Percentiles rank a stretch among this genome's conserved stretches.
Conservation (phyloP, 1,284 basidiomycete genomes). For the Irpex rosettiformis region DNA sequence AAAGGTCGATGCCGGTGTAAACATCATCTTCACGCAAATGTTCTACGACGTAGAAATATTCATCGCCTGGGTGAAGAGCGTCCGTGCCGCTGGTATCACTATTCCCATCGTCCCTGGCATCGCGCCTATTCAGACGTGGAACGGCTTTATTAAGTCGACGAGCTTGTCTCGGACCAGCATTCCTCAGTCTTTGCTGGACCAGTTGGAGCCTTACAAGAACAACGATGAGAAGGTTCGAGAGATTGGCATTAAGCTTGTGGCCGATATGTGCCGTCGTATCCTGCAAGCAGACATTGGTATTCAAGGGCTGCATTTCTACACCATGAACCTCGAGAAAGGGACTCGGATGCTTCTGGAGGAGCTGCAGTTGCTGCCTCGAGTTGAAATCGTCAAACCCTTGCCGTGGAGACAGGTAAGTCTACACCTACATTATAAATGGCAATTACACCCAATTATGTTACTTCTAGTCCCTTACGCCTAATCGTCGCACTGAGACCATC, state of each 20-base stretch:
- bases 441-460: conserved; percentile 16
- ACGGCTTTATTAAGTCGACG: conserved; percentile 92
- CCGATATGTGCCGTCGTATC: conserved; percentile 84
- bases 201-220: conserved; percentile 87
- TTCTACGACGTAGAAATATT: conserved; percentile 91
- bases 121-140: conserved; percentile 98
- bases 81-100: conserved; percentile 84
- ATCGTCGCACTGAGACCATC: conserved; percentile 83
- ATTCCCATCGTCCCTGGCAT: conserved; percentile 95
- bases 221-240: conserved; percentile 89
- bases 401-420: conserved; percentile 82
- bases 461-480: conserved; percentile 80
- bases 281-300: conserved; percentile 79
- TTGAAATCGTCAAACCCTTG: conserved; percentile 85
- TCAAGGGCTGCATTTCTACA: conserved; percentile 92
- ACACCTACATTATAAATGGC: background rate
- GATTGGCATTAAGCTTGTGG: conserved; percentile 84
- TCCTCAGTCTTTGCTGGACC: conserved; percentile 78
- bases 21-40: conserved; percentile 95
- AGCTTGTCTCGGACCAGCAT: conserved; percentile 84
- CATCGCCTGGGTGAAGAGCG: conserved; percentile 79
- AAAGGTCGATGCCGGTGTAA: conserved; percentile 84
- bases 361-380: conserved; percentile 78
- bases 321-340: conserved; percentile 96
- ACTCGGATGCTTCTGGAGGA: conserved; percentile 91